A percentile compares a stretch with the other conserved stretches of the same genome.
These are phyloP conservation scores for Penicillium brevicompactum DNA, from an alignment of 2,329 filamentous ascomycete genomes.

Conservation along the genomic window DNA sequence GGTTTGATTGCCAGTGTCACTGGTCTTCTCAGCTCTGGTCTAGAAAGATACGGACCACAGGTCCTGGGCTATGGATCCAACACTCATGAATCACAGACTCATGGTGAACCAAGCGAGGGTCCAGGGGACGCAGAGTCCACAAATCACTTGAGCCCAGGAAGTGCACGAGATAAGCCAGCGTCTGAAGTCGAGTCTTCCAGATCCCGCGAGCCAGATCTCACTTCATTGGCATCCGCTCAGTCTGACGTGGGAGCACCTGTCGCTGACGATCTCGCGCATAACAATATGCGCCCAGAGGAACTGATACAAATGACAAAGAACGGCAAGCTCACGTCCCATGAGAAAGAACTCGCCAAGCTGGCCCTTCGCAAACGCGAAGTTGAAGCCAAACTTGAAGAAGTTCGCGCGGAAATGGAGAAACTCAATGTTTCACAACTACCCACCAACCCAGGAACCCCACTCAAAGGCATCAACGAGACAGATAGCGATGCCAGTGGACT, in stretches of 20 bases:
- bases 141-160: background rate
- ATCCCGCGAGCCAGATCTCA: slow-evolving; percentile 16
- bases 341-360: slow-evolving; percentile 48
- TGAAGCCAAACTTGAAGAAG: slow-evolving; percentile 39
- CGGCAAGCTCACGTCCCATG: slow-evolving; percentile 38
- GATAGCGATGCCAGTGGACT: slow-evolving; percentile 21
- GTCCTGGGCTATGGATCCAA: slow-evolving; percentile 52
- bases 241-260: slow-evolving; percentile 21
- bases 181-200: background rate
- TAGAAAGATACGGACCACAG: slow-evolving; percentile 57
- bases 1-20: slow-evolving; percentile 41
- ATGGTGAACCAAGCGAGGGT: background rate
- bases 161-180: background rate
- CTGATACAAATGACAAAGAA: slow-evolving; percentile 30
- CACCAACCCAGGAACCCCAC: slow-evolving; percentile 6
- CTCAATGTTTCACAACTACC: slow-evolving; percentile 20
- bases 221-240: slow-evolving; percentile 19
- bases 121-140: background rate
- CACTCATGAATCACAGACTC: slow-evolving; percentile 14
- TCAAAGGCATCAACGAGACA: slow-evolving; percentile 16
- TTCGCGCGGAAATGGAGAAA: slow-evolving; percentile 37
- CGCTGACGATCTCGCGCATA: slow-evolving; percentile 21
- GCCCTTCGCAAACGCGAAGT: slow-evolving; percentile 43
- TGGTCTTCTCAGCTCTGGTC: slow-evolving; percentile 39
- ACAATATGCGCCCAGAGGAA: slow-evolving; percentile 25